phyloP scores from a whole-genome alignment of 371 early-diverging fungal species.

The Nematocida homosporus region DNA sequence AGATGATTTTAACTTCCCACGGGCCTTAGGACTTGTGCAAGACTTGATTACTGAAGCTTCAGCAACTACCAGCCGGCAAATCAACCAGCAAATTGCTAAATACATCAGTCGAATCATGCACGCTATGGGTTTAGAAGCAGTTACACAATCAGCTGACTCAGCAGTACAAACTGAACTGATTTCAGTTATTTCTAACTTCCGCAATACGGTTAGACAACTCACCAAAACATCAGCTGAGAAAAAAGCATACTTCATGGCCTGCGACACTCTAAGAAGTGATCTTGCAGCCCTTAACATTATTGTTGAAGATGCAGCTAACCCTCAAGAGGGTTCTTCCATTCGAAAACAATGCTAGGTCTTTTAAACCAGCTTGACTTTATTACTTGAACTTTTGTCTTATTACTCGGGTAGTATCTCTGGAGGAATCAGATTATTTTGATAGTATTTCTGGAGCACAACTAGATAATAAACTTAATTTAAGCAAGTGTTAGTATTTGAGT shows the following conservation, averaged over 20 bases:
- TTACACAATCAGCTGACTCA: neutral
- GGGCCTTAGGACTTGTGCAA: neutral
- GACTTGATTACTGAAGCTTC: neutral
- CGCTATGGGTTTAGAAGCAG: slow-evolving; percentile 38
- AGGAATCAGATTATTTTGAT: no score
- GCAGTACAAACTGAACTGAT: neutral
- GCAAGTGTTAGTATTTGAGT: no score
- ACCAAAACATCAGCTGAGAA: slow-evolving; percentile 43
- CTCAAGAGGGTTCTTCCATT: slow-evolving; percentile 27
- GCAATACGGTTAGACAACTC: slow-evolving; percentile 59
- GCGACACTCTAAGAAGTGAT: slow-evolving; percentile 63
- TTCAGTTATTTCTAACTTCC: slow-evolving; percentile 51
- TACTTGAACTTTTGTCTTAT: no score
- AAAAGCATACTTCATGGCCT: slow-evolving; percentile 54
- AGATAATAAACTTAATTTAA: no score
- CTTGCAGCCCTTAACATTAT: slow-evolving; percentile 58
- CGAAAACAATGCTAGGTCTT: slow-evolving; percentile 31
- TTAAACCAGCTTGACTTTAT: no score
- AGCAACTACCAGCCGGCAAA: neutral
- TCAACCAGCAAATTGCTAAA: slow-evolving; percentile 29
- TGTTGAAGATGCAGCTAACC: slow-evolving; percentile 62
- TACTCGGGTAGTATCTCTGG: no score
- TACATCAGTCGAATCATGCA: slow-evolving; percentile 40
- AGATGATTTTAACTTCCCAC: slow-evolving; percentile 49
- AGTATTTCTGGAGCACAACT: no score